Evolutionary conservation across 2,329 filamentous ascomycete species (phyloP), one percentile per base, ranked within the genome.

Genomic region (Dothistroma pini): DNA sequence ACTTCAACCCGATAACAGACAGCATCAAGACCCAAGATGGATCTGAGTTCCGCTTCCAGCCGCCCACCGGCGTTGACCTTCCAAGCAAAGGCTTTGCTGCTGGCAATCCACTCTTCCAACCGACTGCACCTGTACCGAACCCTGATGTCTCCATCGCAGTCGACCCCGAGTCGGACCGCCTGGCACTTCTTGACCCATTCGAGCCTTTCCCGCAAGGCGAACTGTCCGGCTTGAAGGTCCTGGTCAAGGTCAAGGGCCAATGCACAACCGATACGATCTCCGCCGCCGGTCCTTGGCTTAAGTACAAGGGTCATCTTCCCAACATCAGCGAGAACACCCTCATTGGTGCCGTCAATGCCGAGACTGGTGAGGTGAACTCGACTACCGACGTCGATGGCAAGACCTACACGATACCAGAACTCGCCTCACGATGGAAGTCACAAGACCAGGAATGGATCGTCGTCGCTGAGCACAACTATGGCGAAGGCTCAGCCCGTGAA

Each of bases 231-330:
- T 85, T 99, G 53, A 87, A 87, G 56, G 92, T 99, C 19, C 88
- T 99, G 16, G 93, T 96, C 82, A 97, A 97, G 80, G 89, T 97
- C 66, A 89, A 93, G 66, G 95, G 95, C 66, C 96, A 99, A 80
- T 99, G 95, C 83, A 99, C 95, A 60, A 99, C 95, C 49, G 95
- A 99, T 78, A 97, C 95, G 70, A 99, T 99, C 78, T 97, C 93
- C 41, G 93, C 93, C 35, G 93, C 93, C 0, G 93, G 93, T 6
- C 93, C 93, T 16, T 97, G 93, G 93, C 86, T 99, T 69, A 97
- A 97, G 79, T 99, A 97, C 86, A 97, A 97, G 83, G 95, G 95
- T 65, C 95, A 99, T 78, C 86, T 99, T 65, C 91, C 95, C 76
- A 99, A 99, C 82, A 99, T 99, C 76, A 90, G 88, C 69, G 91